Conservation (phyloP, 257 asterid species). For the Przewalskia tangutica region DNA sequence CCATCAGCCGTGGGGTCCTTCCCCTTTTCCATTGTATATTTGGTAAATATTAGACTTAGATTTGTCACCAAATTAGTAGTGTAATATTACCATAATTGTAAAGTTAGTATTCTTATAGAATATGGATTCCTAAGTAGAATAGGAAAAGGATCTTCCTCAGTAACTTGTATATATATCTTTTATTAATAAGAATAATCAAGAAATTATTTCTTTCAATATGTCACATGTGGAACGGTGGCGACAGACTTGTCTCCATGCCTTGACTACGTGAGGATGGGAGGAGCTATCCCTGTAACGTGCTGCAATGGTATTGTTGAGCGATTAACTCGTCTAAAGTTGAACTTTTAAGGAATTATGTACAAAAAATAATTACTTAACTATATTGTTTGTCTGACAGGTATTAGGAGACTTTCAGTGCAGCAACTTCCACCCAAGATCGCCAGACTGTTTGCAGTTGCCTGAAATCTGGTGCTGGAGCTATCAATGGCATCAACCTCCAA, state of each 20-base stretch:
- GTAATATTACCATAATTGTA: no score
- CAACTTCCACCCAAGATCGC: constrained; percentile 32
- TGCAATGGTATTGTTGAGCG: constrained; percentile 8
- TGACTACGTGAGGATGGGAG: constrained; percentile 24
- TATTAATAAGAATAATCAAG: no score
- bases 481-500: constrained; percentile 9
- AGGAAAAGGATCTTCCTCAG: no score
- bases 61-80: no score
- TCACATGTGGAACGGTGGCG: constrained; percentile 28
- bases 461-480: constrained; percentile 27
- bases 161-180: no score
- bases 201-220: constrained; percentile 11
- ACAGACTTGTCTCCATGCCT: constrained; percentile 29
- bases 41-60: no score
- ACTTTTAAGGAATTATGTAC: no score
- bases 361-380: not conserved
- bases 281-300: constrained; percentile 23
- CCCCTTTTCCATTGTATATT: no score
- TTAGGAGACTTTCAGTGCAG: constrained; percentile 17
- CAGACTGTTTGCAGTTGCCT: constrained; percentile 45
- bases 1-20: no score
- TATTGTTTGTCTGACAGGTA: constrained; percentile 2
- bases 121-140: no score
- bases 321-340: not conserved
- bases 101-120: no score